Evolutionary conservation across 495 filamentous ascomycete species (phyloP), one percentile per base, ranked within the genome.

Genomic region (Daldinia grandis): DNA sequence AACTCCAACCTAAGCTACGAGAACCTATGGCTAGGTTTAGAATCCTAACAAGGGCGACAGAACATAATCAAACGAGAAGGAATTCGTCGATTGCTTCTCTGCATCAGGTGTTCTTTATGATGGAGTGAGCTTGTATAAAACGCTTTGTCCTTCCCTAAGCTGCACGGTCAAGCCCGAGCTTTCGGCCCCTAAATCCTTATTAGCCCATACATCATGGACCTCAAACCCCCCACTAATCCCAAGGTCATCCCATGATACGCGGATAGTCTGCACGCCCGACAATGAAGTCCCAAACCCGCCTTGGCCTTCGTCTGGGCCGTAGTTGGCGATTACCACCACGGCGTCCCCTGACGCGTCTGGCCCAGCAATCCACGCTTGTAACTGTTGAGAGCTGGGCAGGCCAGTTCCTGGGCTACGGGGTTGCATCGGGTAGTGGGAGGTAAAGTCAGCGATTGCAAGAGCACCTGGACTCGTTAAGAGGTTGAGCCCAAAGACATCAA

Each of bases 351-450:
- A 56, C 51, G 24, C 30, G 37, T 72, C 59, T 28, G 76, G 76
- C 1, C 76, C 76, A n/a, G 62, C 76, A 30, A 78, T 72, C 76
- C 76, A 78, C 15, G 76, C 76, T 44, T 78, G 76, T 9, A 78
- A 64, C 51, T 78, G 76, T 55, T 75, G 49, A 12, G 76, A 67
- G 17, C 57, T 53, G 27, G 68, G 68, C 12, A 64, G 60, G 24
- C 75, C 75, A 14, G 59, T 74, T 19, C 66, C 74, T 2, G 75
- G 76, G 42, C 74, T 78, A 6, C 74, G 72, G 14, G 76, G 76
- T 44, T 78, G 76, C 70, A 78, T 78, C 19, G 76, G 72, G 49
- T 69, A 69, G 9, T 58, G 62, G 10, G 69, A 67, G 17, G 64
- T 65, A 56, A 76, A 75, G 19, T 66, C 54, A 1, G 69, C 72